Evolutionary conservation across 805 yeast genomes (phyloP).

Genomic region (Dipodascus geniculatus): DNA sequence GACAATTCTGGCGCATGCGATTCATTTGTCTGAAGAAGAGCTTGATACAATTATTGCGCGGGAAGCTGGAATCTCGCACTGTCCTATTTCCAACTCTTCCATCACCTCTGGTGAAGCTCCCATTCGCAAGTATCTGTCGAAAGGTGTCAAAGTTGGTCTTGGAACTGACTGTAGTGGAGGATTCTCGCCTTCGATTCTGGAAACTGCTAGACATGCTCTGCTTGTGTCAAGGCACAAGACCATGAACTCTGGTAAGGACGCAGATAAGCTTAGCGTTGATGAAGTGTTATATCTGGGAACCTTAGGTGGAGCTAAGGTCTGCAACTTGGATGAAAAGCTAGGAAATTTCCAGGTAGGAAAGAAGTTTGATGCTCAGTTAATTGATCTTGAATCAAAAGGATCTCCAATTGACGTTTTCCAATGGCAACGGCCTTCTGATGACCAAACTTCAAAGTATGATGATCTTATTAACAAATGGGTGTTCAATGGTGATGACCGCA

Average conservation of each 20-base stretch:
- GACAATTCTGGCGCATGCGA: conserved; percentile 83
- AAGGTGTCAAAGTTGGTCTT: conserved; percentile 62
- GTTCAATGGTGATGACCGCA: conserved; percentile 89
- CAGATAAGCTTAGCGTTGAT: conserved; percentile 43
- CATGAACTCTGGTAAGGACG: conserved; percentile 37
- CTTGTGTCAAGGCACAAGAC: conserved; percentile 62
- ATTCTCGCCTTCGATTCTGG: conserved; percentile 50
- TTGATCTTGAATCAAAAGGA: conserved; percentile 42
- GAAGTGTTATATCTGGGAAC: conserved; percentile 80
- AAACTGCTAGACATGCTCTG: conserved; percentile 57
- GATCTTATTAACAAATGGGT: conserved; percentile 79
- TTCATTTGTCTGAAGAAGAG: conserved; percentile 62
- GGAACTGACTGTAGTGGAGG: conserved; percentile 81
- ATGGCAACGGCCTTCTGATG: conserved; percentile 39
- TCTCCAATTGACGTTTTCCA: conserved; percentile 66
- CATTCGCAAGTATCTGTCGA: conserved; percentile 53
- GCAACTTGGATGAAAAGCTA: conserved; percentile 40
- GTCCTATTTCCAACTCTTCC: conserved; percentile 86
- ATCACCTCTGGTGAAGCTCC: conserved; percentile 87
- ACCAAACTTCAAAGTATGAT: conserved; percentile 29
- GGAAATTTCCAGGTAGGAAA: conserved; percentile 74
- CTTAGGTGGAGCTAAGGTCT: conserved; percentile 76
- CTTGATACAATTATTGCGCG: conserved; percentile 40
- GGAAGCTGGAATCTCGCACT: conserved; percentile 72
- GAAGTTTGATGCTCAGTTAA: conserved; percentile 71